phyloP scores from a whole-genome alignment of 2,329 filamentous ascomycete species.

The Elsinoe fawcettii region DNA sequence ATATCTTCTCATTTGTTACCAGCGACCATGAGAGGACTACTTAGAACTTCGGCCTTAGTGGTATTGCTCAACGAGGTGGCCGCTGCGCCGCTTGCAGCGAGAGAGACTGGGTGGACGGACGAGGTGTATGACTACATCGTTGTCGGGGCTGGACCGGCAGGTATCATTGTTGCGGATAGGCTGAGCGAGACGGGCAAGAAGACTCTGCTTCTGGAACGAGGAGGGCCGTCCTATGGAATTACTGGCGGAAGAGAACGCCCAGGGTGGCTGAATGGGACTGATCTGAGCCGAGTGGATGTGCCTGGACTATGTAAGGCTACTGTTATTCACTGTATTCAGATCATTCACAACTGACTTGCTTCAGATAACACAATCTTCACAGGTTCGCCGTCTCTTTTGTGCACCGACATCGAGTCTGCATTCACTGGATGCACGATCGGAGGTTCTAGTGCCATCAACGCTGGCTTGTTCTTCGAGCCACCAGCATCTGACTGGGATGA shows the following conservation, averaged over 20 bases:
- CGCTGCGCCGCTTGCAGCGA: background rate
- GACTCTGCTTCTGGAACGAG: slow-evolving; percentile 47
- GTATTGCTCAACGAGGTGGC: background rate
- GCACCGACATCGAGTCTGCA: slow-evolving; percentile 24
- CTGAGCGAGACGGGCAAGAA: slow-evolving; percentile 46
- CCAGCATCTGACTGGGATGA: slow-evolving; percentile 47
- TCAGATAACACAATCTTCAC: slow-evolving; percentile 32
- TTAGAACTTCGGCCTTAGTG: background rate
- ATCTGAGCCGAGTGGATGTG: slow-evolving; percentile 46
- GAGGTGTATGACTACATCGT: slow-evolving; percentile 30
- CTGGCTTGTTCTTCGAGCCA: slow-evolving; percentile 47
- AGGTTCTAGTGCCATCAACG: slow-evolving; percentile 48
- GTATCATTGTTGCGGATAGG: slow-evolving; percentile 46
- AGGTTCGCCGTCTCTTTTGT: slow-evolving; percentile 37
- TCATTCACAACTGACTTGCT: background rate
- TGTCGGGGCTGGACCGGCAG: slow-evolving; percentile 46
- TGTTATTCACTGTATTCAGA: background rate
- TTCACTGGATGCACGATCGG: slow-evolving; percentile 43
- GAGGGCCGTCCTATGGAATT: slow-evolving; percentile 35
- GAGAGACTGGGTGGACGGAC: background rate
- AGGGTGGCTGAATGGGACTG: slow-evolving; percentile 41
- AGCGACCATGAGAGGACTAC: background rate
- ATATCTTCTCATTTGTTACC: background rate
- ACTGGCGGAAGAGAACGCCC: slow-evolving; percentile 38
- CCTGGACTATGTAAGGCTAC: slow-evolving; percentile 44